A percentile compares a stretch with the other conserved stretches of the same genome.
phyloP scores from a whole-genome alignment of 331 rosid species.

The Pyrus hybrid region DNA sequence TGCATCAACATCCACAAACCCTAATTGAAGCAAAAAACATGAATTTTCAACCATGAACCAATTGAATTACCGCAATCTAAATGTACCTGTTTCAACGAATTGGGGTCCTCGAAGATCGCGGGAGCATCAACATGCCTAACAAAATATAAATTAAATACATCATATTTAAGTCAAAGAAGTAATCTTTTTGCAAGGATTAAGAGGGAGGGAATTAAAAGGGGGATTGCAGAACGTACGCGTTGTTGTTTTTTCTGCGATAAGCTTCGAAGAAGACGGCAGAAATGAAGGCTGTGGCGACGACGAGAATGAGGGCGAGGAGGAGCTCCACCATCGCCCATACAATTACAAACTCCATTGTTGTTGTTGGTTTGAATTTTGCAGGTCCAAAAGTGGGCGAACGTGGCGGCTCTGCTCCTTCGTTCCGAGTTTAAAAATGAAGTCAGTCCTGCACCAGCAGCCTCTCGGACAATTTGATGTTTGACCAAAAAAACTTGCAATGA shows the following conservation, averaged over 20 bases:
- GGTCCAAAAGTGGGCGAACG: neutral
- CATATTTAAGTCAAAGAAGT: neutral
- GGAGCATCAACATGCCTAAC: slow-evolving; percentile 72
- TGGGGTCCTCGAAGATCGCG: slow-evolving; percentile 82
- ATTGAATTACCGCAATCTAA: neutral
- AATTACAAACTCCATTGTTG: slow-evolving; percentile 19
- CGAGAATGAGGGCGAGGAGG: slow-evolving; percentile 22
- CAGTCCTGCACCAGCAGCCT: neutral
- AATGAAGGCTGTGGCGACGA: slow-evolving; percentile 29
- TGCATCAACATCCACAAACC: neutral
- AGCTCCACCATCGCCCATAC: slow-evolving; percentile 31
- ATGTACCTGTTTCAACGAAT: slow-evolving; percentile 69
- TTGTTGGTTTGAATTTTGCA: neutral
- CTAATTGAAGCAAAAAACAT: neutral
- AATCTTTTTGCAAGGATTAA: neutral
- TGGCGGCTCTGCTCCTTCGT: neutral
- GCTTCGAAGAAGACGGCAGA: slow-evolving; percentile 50
- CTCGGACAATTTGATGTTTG: neutral
- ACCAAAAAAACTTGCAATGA: too few relatives aligned
- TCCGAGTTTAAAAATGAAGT: neutral
- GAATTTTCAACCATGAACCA: neutral
- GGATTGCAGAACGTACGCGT: slow-evolving; percentile 35
- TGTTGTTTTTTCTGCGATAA: slow-evolving; percentile 62
- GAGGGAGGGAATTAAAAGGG: neutral
- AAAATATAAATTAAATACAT: slow-evolving; percentile 5